Conservation (phyloP, 2,329 filamentous ascomycete genomes). For the Zalaria obscura region DNA sequence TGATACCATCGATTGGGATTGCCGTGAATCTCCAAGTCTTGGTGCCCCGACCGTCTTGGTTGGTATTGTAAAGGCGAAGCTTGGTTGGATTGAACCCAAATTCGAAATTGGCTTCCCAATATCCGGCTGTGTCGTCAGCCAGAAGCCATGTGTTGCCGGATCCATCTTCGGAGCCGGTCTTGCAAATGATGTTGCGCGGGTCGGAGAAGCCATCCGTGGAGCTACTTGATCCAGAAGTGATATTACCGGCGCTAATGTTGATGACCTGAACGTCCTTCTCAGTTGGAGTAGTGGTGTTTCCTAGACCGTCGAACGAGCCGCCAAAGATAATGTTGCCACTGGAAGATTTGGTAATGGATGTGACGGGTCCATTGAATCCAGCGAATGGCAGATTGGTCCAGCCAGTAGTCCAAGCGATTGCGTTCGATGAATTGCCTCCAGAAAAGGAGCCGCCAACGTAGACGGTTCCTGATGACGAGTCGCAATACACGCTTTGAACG, state of each 20-base stretch:
- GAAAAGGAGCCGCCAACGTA: conserved; percentile 85
- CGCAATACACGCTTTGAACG: conserved; percentile 72
- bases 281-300: conserved; percentile 58
- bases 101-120: conserved; percentile 68
- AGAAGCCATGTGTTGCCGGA: conserved; percentile 75
- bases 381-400: conserved; percentile 79
- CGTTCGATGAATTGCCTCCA: conserved; percentile 71
- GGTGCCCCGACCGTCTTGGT: conserved; percentile 65
- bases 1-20: conserved; percentile 75
- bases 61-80: conserved; percentile 77
- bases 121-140: conserved; percentile 58
- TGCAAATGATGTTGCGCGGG: conserved; percentile 72
- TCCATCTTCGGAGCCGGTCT: conserved; percentile 50
- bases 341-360: conserved; percentile 65
- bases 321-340: conserved; percentile 86
- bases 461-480: conserved; percentile 60
- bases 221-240: conserved; percentile 52
- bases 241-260: conserved; percentile 66
- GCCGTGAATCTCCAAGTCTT: conserved; percentile 79
- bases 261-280: conserved; percentile 63
- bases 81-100: conserved; percentile 82
- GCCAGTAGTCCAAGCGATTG: conserved; percentile 63
- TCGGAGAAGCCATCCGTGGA: conserved; percentile 53
- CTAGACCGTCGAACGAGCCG: conserved; percentile 75
- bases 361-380: conserved; percentile 87